Evolutionary conservation across 345 rosid species (phyloP).

Genomic region (Citrus hindsii): DNA sequence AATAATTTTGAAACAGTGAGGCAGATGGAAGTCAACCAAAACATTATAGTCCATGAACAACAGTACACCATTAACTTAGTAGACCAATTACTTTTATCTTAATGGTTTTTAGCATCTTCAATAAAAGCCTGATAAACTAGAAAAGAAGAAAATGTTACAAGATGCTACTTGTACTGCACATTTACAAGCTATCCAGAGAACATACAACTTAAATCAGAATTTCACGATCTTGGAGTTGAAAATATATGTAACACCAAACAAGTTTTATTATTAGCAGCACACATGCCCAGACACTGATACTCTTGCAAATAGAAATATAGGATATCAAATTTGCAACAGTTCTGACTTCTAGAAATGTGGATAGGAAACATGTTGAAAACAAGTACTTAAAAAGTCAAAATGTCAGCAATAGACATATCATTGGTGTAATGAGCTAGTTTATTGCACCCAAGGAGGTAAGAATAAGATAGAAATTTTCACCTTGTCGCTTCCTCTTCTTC

Average conservation of each 20-base stretch:
- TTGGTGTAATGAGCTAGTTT: background rate
- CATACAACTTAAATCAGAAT: background rate
- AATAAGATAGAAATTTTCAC: conserved; percentile 26
- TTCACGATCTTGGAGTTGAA: background rate
- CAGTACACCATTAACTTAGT: background rate
- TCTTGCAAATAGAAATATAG: background rate
- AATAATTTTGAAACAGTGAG: background rate
- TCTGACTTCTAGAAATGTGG: background rate
- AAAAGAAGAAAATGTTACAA: too few relatives aligned
- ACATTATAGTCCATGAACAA: background rate
- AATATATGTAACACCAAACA: background rate
- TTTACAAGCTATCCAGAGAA: background rate
- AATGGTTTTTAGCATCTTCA: background rate
- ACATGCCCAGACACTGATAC: background rate
- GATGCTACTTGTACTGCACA: background rate
- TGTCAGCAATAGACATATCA: background rate
- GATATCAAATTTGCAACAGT: background rate
- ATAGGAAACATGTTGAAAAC: background rate
- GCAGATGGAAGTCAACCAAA: background rate
- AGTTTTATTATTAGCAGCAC: background rate
- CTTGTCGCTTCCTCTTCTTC: conserved; percentile 61
- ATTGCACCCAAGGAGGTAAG: background rate
- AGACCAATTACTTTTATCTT: background rate
- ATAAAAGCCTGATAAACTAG: too few relatives aligned
- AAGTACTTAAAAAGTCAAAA: background rate